Base-by-base conservation (phyloP, 2,329 filamentous ascomycete species). In the Thelonectria rubi region DNA sequence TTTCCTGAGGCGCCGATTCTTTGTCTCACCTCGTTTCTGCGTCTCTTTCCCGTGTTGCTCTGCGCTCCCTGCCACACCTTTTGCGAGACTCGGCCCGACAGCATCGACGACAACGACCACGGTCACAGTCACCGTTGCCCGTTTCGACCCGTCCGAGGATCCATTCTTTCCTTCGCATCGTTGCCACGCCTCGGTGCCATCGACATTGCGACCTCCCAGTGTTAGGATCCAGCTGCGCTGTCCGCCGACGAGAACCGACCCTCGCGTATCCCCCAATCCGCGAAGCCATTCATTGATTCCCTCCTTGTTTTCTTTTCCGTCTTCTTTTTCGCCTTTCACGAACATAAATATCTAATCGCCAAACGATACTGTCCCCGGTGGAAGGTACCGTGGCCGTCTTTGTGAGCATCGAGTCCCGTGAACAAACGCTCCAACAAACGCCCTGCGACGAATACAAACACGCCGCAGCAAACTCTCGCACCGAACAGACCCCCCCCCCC, bases 11-110 rank as follows among this genome's bases (percentile, higher is more conserved):
- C 70, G 68, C 66, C 69, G 66, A 67, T 69, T 72, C 65, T 70
- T 73, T 74, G 72, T 74, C 73, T 74, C 72, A 74, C 67, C 63
- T 69, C 66, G 57, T 58, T 61, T 63, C 62, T 67, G 65, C 67
- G 63, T 62, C 64, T 65, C 63, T 65, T 17, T 40, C 65, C 61
- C 69, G 70, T 67, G 53, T 63, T 68, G 61, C 66, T 69, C 43
- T 30, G 26, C 26, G 34, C n/a, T 43, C 70, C 67, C 68, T 72
- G 62, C 66, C 62, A 66, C 61, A 58, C 58, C 26, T 12, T 15
- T 14, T 10, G 34, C 34, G 26, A 37, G 34, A 54, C 66, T 66
- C 66, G 67, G 63, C 62, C 60, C 69, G 70, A 72, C 69, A 68
- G 68, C 69, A 55, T 65, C 62, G 63, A 53, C 60, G 58, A 72